phyloP scores from a whole-genome alignment of 164 flowering plant genomes.

The Platanus orientalis region DNA sequence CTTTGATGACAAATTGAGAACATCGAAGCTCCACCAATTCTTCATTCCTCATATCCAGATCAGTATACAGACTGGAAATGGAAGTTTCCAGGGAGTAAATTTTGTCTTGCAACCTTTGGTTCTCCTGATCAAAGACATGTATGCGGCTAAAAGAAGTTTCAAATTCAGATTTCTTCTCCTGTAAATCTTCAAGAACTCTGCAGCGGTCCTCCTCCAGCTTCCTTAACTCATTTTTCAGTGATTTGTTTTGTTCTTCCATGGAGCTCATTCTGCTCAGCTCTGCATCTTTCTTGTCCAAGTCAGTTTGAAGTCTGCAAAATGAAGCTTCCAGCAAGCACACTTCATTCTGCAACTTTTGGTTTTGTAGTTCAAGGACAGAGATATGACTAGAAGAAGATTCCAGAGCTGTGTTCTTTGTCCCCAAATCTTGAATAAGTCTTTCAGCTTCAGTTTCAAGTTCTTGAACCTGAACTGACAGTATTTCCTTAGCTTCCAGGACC shows the following conservation, averaged over 20 bases:
- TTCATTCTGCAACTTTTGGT: constrained; percentile 28
- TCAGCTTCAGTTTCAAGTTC: constrained; percentile 30
- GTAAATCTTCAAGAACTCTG: constrained; percentile 36
- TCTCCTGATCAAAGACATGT: constrained; percentile 26
- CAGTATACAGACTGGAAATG: constrained; percentile 35
- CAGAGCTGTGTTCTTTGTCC: constrained; percentile 35
- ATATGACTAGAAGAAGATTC: constrained; percentile 27
- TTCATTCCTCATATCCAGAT: constrained; percentile 29
- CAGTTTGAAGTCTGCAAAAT: constrained; percentile 25
- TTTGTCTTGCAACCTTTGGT: constrained; percentile 33
- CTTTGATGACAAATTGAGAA: constrained; percentile 32
- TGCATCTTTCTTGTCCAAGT: constrained; percentile 34
- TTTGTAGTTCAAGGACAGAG: constrained; percentile 27
- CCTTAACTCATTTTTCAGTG: constrained; percentile 29
- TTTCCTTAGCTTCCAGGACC: constrained; percentile 25
- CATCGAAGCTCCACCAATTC: constrained; percentile 31
- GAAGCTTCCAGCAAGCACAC: constrained; percentile 27
- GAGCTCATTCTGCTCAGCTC: constrained; percentile 27
- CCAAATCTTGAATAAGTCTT: constrained; percentile 24
- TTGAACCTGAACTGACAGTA: constrained; percentile 24
- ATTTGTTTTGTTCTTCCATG: constrained; percentile 37
- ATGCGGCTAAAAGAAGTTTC: constrained; percentile 28
- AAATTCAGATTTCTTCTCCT: constrained; percentile 33
- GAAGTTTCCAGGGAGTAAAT: constrained; percentile 37
- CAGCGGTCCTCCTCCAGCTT: constrained; percentile 34